Evolutionary conservation across 257 asterid genomes (phyloP).

Genomic region (Plantago elongata): DNA sequence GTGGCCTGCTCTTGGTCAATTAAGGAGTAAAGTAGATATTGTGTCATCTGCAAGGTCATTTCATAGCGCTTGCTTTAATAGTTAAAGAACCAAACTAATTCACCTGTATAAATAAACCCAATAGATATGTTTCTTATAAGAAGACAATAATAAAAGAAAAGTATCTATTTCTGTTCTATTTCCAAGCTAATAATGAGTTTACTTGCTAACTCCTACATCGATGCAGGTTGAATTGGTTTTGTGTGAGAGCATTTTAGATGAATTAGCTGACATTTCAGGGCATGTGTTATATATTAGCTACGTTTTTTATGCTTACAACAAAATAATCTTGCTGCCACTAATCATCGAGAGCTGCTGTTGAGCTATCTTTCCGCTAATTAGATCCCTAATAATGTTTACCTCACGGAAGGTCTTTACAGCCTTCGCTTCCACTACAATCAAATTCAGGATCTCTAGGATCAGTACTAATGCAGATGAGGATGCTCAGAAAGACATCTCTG

Average conservation of each 20-base stretch:
- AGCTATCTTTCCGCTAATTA: slow-evolving; percentile 18
- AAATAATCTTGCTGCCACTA: neutral
- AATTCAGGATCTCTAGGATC: slow-evolving; percentile 55
- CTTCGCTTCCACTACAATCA: slow-evolving; percentile 70
- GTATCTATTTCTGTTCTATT: too few species aligned
- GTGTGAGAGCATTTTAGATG: neutral
- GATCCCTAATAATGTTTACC: slow-evolving; percentile 31
- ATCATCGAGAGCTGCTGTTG: slow-evolving; percentile 12
- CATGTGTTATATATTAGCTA: neutral
- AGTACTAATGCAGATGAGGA: slow-evolving; percentile 37
- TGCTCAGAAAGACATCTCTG: slow-evolving; percentile 41
- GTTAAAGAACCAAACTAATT: too few species aligned
- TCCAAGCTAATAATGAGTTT: too few species aligned
- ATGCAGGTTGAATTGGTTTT: neutral
- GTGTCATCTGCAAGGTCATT: too few species aligned
- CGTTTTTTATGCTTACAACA: neutral
- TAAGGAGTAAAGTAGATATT: too few species aligned
- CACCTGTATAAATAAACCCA: too few species aligned
- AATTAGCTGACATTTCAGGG: slow-evolving; percentile 7
- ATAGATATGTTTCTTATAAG: too few species aligned
- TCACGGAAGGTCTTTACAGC: slow-evolving; percentile 76
- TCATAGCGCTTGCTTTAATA: too few species aligned
- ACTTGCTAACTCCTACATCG: too few species aligned
- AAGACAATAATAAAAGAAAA: too few species aligned
- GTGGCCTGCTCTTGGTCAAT: too few species aligned